Percentiles rank a stretch among this genome's conserved stretches.
phyloP scores from a whole-genome alignment of 495 filamentous ascomycete species.

The Neurospora sp. region DNA sequence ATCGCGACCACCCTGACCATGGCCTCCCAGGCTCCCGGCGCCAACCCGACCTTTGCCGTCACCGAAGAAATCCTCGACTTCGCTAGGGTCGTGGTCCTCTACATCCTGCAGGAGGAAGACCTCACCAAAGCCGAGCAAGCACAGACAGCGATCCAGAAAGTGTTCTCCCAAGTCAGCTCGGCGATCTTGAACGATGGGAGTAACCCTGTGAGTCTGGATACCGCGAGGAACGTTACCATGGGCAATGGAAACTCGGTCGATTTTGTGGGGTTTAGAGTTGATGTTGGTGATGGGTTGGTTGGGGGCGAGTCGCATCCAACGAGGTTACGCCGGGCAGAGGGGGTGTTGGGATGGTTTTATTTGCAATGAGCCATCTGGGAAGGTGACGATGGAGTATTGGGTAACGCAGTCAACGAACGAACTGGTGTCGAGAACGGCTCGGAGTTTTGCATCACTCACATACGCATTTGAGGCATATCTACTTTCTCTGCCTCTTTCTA shows the following conservation, averaged over 20 bases:
- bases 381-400: not conserved
- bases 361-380: not conserved
- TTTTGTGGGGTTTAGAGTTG: slow-evolving; percentile 28
- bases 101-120: slow-evolving; percentile 45
- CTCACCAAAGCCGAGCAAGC: slow-evolving; percentile 44
- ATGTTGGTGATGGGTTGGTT: slow-evolving; percentile 2
- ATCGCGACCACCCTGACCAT: slow-evolving; percentile 19
- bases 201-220: slow-evolving; percentile 10
- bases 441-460: not conserved
- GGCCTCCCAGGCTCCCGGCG: slow-evolving; percentile 13
- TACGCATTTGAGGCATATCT: not conserved
- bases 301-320: not conserved
- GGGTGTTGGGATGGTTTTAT: not conserved
- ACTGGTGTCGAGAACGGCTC: not conserved
- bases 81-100: slow-evolving; percentile 52
- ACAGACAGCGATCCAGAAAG: slow-evolving; percentile 44
- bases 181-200: slow-evolving; percentile 15
- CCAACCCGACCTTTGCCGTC: slow-evolving; percentile 24
- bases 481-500: not conserved
- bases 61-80: slow-evolving; percentile 52
- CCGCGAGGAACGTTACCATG: slow-evolving; percentile 32
- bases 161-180: slow-evolving; percentile 27
- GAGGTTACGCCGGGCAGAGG: not conserved
- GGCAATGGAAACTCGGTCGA: slow-evolving; percentile 34
- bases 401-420: not conserved